phyloP scores from a whole-genome alignment of 1,284 basidiomycete genomes.

The Thecaphora thlaspeos region DNA sequence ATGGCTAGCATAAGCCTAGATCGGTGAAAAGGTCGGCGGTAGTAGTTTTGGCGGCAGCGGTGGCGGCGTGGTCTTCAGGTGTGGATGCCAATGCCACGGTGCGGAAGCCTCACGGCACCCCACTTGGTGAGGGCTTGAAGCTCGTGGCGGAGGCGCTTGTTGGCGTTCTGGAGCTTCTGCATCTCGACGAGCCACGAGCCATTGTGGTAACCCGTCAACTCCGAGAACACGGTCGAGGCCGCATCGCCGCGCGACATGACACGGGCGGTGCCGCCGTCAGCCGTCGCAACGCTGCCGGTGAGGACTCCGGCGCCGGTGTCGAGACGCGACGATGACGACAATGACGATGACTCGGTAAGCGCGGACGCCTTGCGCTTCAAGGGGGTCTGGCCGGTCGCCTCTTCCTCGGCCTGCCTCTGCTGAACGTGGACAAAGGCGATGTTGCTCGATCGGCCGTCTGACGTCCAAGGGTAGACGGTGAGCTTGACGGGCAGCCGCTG shows the following conservation, averaged over 20 bases:
- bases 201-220: conserved; percentile 27
- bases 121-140: conserved; percentile 9
- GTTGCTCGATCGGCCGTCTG: conserved; percentile 21
- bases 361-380: conserved; percentile 15
- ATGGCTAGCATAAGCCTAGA: no score
- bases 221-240: conserved; percentile 22
- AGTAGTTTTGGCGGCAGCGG: no score
- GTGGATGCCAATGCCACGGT: no score
- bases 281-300: conserved; percentile 5
- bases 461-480: conserved; percentile 40
- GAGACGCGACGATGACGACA: no score
- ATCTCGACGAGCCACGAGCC: conserved; percentile 36
- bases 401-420: background rate
- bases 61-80: no score
- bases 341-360: background rate
- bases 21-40: no score
- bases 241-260: conserved; percentile 29
- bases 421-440: conserved; percentile 34
- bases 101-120: no score
- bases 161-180: conserved; percentile 33
- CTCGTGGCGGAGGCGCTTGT: conserved; percentile 19
- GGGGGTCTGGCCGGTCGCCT: conserved; percentile 2
- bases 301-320: conserved; percentile 19
- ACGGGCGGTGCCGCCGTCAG: conserved; percentile 10
- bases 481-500: conserved; percentile 26